A percentile compares a stretch with the other conserved stretches of the same genome.
Evolutionary conservation across 306 rosid species (phyloP).

Genomic region (Prunus persica): Prunus_persica_NCBIv2 NC_034010.1:12171501-12172000

Average conservation of each 20-base stretch:
- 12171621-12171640: constrained; percentile 80
- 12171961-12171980: too few species aligned
- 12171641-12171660: constrained; percentile 82
- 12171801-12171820: neutral
- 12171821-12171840: too few species aligned
- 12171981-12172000: too few species aligned
- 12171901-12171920: too few species aligned
- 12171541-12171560: constrained; percentile 90
- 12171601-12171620: constrained; percentile 93
- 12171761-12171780: neutral
- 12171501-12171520: constrained; percentile 92
- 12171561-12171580: constrained; percentile 98
- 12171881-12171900: too few species aligned
- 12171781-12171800: neutral
- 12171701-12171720: neutral
- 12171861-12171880: too few species aligned
- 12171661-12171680: constrained; percentile 97
- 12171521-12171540: constrained; percentile 78
- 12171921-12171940: too few species aligned
- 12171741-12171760: neutral
- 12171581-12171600: constrained; percentile 95
- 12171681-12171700: constrained; percentile 20
- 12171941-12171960: too few species aligned
- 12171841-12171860: too few species aligned
- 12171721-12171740: neutral